Evolutionary conservation across 2,329 filamentous ascomycete genomes (phyloP), one percentile per base, ranked within the genome.

Genomic region (Amphichorda felina): DNA sequence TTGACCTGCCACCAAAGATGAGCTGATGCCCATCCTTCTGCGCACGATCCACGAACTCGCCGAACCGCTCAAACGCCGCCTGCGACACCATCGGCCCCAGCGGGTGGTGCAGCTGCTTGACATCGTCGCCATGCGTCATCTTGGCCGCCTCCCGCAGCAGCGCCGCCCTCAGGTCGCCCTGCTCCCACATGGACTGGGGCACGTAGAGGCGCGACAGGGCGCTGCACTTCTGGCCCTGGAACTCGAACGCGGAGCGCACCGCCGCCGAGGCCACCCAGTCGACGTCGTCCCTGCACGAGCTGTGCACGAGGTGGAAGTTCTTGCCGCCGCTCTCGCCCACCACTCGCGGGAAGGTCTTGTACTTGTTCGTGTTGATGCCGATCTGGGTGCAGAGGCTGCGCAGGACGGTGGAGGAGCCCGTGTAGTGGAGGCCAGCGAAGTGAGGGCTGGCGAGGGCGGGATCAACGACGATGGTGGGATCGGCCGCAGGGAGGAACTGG

Each of bases 121-220:
- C 55, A 5, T 50, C 52, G 35, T 35, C 43, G 22, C 54, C 54
- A 21, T 52, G 43, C 13, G 47, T 56, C 34, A 56, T 44, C 14
- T 25, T 27, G 8, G 21, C 28, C 9, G 22, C 22, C 15, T 24
- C 19, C 14, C 11, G 11, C 18, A 25, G 8, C 11, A 25, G 7
- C 18, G 17, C 10, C 9, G 41, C 34, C 26, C 40, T 33, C 18
- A 30, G 10, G 3, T 13, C 22, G 22, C 24, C 34, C 30, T 49
- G 41, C 11, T 58, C 45, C 2, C 59, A 54, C 16, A 60, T 46
- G 22, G 61, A 64, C 33, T 51, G 45, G 5, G 77, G 70, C 27
- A 78, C 66, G 53, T 75, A 79, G 35, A 75, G 52, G 4, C 66
- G 56, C 8, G 64, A 68, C 9, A 58, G 63, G 17, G 66, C 66